phyloP scores from a whole-genome alignment of 768 basidiomycete species.

The Sporobolomyces roseus region DNA sequence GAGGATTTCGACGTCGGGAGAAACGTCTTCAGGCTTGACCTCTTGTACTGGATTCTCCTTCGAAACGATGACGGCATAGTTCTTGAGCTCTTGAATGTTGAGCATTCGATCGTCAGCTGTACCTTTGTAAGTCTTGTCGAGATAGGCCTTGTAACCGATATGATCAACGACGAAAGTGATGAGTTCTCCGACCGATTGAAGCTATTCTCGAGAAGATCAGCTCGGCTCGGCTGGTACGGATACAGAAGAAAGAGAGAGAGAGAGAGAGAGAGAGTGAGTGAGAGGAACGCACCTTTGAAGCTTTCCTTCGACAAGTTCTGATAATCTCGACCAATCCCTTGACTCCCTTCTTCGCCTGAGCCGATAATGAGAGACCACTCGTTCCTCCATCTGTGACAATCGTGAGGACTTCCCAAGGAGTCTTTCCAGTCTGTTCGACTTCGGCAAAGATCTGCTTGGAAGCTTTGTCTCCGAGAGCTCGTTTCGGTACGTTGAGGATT shows the following conservation, averaged over 20 bases:
- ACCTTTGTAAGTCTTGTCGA: slow-evolving; percentile 61
- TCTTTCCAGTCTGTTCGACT: no score
- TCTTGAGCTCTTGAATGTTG: slow-evolving; percentile 70
- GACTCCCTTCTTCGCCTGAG: not conserved
- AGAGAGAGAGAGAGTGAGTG: not conserved
- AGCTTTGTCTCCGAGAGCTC: slow-evolving; percentile 59
- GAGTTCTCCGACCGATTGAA: slow-evolving; percentile 57
- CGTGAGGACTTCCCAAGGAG: not conserved
- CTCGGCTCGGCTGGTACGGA: no score
- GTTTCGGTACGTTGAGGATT: slow-evolving; percentile 67
- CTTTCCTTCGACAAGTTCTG: not conserved
- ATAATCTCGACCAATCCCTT: not conserved
- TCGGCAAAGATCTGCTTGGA: no score
- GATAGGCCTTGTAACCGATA: slow-evolving; percentile 63
- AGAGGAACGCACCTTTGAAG: not conserved
- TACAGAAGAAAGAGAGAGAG: no score
- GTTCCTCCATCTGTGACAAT: not conserved
- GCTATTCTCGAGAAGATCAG: not conserved
- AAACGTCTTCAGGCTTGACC: slow-evolving; percentile 5
- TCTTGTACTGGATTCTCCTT: slow-evolving; percentile 13
- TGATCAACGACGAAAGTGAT: slow-evolving; percentile 59
- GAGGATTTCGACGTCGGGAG: slow-evolving; percentile 32
- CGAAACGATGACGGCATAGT: slow-evolving; percentile 32
- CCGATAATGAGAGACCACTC: not conserved
- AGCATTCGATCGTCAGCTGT: slow-evolving; percentile 72